Evolutionary conservation across 305 asterid species (phyloP), one percentile per base, ranked within the genome.

Genomic region (Rubia peregrina): DNA sequence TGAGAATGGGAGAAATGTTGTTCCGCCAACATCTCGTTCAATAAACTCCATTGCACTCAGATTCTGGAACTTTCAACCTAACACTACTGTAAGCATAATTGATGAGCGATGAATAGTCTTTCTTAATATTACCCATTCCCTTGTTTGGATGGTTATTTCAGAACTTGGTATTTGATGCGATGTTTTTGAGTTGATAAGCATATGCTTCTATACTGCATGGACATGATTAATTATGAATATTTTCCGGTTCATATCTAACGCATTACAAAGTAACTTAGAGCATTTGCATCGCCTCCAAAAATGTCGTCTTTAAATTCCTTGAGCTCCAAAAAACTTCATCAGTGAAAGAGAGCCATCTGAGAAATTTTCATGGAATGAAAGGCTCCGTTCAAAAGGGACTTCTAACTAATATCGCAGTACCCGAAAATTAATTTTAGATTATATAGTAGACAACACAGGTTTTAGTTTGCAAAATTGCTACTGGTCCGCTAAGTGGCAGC

Each of bases 21-120:
- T 90, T 68, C 88, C 95, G 61, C 86, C 91, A 71, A 83, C 84
- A 44, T 92, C 98, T 26, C 96, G 99, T 24, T 86, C 95, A 19
- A 81, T 92, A 67, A 94, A 94, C 76, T 80, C 83, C 66, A 78
- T 90, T 74, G 96, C 93, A 71, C 91, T 94, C 87, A 87, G 87
- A 86, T 94, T 87, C 80, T 53, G 70, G 61, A 80, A 77, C 75
- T 80, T 81, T 61, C 82, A 86, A 46, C 76, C 77, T 71, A 77
- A 74, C 72, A 74, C 69, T 33, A 61, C 73, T 73, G 98, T 94
- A 83, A 87, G 98, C 69, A 71, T 72, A 68, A 43, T 79, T 67
- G 36, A n/a, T 48, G 26, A 26, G 22, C 49, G 62, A 44, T 60
- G 38, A 24, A 65, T 22, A 53, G 4, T 51, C 22, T 60, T 7